phyloP scores from a whole-genome alignment of 116 monocot genomes.

The Dioscorea cayenensis region DNA sequence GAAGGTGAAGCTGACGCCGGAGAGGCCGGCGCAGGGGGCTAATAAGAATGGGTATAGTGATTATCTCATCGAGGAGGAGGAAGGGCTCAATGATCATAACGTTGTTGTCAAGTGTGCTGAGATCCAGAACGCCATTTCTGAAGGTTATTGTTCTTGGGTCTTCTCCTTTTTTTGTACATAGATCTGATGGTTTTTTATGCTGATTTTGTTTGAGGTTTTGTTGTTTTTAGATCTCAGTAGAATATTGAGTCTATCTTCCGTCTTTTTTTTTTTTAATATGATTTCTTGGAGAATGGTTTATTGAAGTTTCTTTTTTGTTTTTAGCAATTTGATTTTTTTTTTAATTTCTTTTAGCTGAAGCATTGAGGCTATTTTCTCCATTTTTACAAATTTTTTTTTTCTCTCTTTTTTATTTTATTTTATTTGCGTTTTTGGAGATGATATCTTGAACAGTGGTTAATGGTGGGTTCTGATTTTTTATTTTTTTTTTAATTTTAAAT shows the following conservation, averaged over 20 bases:
- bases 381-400: neutral
- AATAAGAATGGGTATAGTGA: constrained; percentile 40
- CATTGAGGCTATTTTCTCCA: neutral
- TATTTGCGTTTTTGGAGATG: too few species aligned
- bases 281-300: too few species aligned
- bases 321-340: too few species aligned
- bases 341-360: too few species aligned
- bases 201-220: too few species aligned
- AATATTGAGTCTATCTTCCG: neutral
- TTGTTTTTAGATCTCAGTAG: too few species aligned
- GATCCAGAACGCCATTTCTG: constrained; percentile 86
- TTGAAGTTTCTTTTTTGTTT: too few species aligned
- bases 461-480: too few species aligned
- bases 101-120: constrained; percentile 73
- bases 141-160: neutral
- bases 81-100: constrained; percentile 45
- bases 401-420: neutral
- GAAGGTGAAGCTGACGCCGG: constrained; percentile 57
- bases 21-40: neutral
- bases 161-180: constrained; percentile 25
- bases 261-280: too few species aligned
- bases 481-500: too few species aligned
- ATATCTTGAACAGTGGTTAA: too few species aligned
- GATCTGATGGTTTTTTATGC: constrained; percentile 20
- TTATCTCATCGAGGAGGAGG: constrained; percentile 75